Percentiles rank a stretch among this genome's conserved stretches.
These are phyloP conservation scores for Cryptosporidium ryanae DNA, from an alignment of 169 alveolate species.

Conservation along the genomic window DNA sequence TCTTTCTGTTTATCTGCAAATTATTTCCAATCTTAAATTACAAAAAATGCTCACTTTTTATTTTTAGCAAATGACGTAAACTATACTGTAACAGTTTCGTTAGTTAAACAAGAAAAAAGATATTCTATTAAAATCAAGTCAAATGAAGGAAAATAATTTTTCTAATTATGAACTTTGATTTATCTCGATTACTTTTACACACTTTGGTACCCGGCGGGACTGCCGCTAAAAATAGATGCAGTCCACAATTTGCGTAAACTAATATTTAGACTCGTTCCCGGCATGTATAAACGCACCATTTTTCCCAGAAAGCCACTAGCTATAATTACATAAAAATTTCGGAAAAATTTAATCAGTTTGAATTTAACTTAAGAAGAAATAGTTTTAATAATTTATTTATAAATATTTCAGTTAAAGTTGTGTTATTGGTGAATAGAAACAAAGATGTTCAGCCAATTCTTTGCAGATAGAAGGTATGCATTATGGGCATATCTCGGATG, in stretches of 20 bases:
- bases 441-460: constrained; percentile 53
- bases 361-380: not conserved
- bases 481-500: constrained; percentile 72
- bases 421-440: not conserved
- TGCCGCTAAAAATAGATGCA: not conserved
- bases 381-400: not conserved
- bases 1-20: too few relatives aligned
- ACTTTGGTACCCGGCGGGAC: constrained; percentile 40
- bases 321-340: not conserved
- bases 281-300: not conserved
- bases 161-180: too few relatives aligned
- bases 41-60: too few relatives aligned
- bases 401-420: not conserved
- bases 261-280: constrained; percentile 26
- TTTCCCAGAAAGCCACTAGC: constrained; percentile 34
- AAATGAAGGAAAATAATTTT: too few relatives aligned
- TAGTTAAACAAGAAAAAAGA: too few relatives aligned
- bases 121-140: too few relatives aligned
- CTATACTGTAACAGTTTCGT: too few relatives aligned
- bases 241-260: not conserved
- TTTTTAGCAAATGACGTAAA: too few relatives aligned
- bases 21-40: too few relatives aligned
- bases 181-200: not conserved
- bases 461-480: constrained; percentile 23
- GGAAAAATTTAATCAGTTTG: not conserved